Evolutionary conservation across 2,329 filamentous ascomycete genomes (phyloP).

Genomic region (Ophiostoma sp.): DNA sequence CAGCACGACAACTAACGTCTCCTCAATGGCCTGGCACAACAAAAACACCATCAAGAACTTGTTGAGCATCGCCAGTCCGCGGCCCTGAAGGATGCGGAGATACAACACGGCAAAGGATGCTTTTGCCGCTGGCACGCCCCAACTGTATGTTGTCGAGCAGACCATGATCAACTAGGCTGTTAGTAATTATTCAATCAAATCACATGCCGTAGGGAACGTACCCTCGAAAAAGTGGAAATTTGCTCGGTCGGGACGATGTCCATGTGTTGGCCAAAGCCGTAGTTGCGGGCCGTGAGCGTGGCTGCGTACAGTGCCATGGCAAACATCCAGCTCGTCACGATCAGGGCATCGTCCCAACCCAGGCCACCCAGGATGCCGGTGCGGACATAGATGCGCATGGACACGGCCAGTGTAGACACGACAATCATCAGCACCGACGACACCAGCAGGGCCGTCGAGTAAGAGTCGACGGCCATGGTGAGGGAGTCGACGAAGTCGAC

Average conservation of each 20-base stretch:
- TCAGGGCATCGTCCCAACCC: conserved; percentile 17
- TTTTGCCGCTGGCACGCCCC: conserved; percentile 24
- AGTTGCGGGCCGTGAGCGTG: background rate
- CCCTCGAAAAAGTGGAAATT: background rate
- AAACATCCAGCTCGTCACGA: conserved; percentile 15
- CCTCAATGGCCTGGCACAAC: conserved; percentile 24
- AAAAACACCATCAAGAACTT: conserved; percentile 21
- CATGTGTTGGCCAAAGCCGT: conserved; percentile 17
- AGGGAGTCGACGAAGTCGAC: background rate
- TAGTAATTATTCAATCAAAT: background rate
- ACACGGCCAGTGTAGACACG: conserved; percentile 1
- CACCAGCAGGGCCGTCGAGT: conserved; percentile 1
- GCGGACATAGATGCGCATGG: conserved; percentile 17
- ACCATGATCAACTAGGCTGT: conserved; percentile 6
- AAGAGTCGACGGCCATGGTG: conserved; percentile 6
- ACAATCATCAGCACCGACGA: conserved; percentile 13
- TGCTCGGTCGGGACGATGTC: background rate
- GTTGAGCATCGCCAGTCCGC: conserved; percentile 22
- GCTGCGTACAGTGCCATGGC: conserved; percentile 10
- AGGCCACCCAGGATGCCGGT: conserved; percentile 13
- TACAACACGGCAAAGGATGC: conserved; percentile 26
- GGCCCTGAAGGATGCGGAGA: conserved; percentile 23
- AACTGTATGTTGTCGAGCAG: conserved; percentile 22
- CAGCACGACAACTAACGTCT: conserved; percentile 22
- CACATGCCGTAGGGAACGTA: background rate